Evolutionary conservation across 768 basidiomycete genomes (phyloP).

Genomic region (Auricularia cornea): DNA sequence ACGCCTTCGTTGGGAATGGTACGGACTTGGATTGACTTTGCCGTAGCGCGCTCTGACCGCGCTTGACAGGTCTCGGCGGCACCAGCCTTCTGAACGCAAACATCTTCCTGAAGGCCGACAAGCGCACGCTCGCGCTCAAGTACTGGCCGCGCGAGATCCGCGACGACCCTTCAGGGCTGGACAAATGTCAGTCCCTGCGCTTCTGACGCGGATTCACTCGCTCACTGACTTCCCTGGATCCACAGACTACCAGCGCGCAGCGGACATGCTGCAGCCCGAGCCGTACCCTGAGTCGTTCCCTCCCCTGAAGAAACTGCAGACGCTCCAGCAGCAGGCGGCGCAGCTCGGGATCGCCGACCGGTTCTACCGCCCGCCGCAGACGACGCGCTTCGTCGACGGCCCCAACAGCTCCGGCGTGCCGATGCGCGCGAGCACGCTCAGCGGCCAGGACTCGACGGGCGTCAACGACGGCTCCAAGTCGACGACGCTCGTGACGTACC

Average conservation of each 20-base stretch:
- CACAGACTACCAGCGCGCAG: slow-evolving; percentile 3
- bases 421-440: not conserved
- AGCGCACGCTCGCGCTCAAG: not conserved
- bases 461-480: slow-evolving; percentile 3
- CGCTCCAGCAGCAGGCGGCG: slow-evolving; percentile 1
- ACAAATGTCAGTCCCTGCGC: not conserved
- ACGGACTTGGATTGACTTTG: not conserved
- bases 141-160: slow-evolving; percentile 2
- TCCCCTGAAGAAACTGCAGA: not conserved
- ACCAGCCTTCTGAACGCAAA: slow-evolving; percentile 5
- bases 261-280: slow-evolving; percentile 1
- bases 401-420: not conserved
- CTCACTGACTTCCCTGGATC: no score
- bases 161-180: not conserved
- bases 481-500: slow-evolving; percentile 1
- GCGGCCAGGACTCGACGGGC: slow-evolving; percentile 3
- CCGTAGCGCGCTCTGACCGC: not conserved
- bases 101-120: not conserved
- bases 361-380: slow-evolving; percentile 4
- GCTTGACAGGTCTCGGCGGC: not conserved
- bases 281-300: not conserved
- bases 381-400: not conserved
- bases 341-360: not conserved
- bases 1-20: slow-evolving; percentile 3
- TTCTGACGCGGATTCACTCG: no score